Evolutionary conservation across 2,329 filamentous ascomycete species (phyloP).

Genomic region (Hypoxylon sp.): DNA sequence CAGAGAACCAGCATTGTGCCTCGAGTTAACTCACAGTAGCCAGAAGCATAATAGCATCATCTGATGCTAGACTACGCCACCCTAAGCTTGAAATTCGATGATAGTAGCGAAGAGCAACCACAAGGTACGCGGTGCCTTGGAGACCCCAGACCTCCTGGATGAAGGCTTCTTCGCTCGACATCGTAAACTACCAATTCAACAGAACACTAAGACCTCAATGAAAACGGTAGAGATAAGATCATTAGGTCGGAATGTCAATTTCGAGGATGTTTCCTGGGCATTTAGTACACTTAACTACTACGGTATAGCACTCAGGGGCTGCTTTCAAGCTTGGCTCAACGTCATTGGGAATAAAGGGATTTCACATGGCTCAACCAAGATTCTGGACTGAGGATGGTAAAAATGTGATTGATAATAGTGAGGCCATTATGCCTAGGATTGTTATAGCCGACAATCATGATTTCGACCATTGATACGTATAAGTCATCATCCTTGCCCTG

Average conservation of each 20-base stretch:
- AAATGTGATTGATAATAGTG: conserved; percentile 11
- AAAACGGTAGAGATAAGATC: not conserved
- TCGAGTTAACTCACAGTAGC: conserved; percentile 41
- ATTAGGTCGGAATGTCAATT: not conserved
- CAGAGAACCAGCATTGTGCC: not conserved
- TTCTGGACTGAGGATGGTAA: not conserved
- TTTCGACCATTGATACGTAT: not conserved
- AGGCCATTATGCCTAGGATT: not conserved
- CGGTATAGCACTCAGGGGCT: conserved; percentile 7
- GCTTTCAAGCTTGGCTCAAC: not conserved
- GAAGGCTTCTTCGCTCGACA: conserved; percentile 39
- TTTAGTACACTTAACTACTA: conserved; percentile 14
- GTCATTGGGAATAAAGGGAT: not conserved
- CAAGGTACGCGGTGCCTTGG: conserved; percentile 46
- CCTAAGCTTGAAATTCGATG: conserved; percentile 41
- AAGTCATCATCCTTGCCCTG: conserved; percentile 5
- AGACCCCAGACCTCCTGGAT: conserved; percentile 50
- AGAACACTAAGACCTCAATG: not conserved
- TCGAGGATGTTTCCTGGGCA: not conserved
- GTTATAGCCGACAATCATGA: not conserved
- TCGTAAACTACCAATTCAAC: conserved; percentile 9
- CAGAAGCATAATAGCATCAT: conserved; percentile 48
- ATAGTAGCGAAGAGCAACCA: conserved; percentile 48
- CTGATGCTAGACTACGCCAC: conserved; percentile 42
- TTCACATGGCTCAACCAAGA: conserved; percentile 11